phyloP scores from a whole-genome alignment of 169 alveolate genomes.

The Amoebophrya sp. region DNA sequence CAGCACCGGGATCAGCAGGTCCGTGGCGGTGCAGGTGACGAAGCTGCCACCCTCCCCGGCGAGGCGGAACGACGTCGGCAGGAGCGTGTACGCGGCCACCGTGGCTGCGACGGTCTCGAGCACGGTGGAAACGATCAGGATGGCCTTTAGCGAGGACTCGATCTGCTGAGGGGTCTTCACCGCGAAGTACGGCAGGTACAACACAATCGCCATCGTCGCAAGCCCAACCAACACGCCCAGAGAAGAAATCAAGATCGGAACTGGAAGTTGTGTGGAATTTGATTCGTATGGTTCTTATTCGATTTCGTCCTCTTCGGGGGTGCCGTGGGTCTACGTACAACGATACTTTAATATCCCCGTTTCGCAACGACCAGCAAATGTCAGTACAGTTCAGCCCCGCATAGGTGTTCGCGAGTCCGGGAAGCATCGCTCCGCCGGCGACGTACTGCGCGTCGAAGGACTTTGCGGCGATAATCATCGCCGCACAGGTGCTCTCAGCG shows the following conservation, averaged over 20 bases:
- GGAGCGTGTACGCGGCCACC: slow-evolving; percentile 41
- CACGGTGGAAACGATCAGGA: slow-evolving; percentile 59
- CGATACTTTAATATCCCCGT: too few species aligned
- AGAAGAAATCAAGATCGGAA: slow-evolving; percentile 49
- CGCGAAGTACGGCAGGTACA: slow-evolving; percentile 33
- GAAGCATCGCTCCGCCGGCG: slow-evolving; percentile 9
- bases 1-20: slow-evolving; percentile 45
- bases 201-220: slow-evolving; percentile 50
- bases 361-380: too few species aligned
- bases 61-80: slow-evolving; percentile 29
- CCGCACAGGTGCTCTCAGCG: slow-evolving; percentile 81
- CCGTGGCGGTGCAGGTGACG: slow-evolving; percentile 27
- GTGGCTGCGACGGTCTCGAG: slow-evolving; percentile 56
- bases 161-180: slow-evolving; percentile 47
- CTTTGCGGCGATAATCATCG: slow-evolving; percentile 69
- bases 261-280: too few species aligned
- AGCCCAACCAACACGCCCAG: slow-evolving; percentile 59
- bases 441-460: too few species aligned
- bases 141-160: slow-evolving; percentile 58
- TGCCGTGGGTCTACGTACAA: too few species aligned
- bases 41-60: slow-evolving; percentile 16
- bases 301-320: too few species aligned
- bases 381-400: slow-evolving; percentile 36
- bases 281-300: too few species aligned
- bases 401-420: neutral